Evolutionary conservation across 352 stramenopile species (phyloP).

Genomic region (Elongisporangium senticosum): DNA sequence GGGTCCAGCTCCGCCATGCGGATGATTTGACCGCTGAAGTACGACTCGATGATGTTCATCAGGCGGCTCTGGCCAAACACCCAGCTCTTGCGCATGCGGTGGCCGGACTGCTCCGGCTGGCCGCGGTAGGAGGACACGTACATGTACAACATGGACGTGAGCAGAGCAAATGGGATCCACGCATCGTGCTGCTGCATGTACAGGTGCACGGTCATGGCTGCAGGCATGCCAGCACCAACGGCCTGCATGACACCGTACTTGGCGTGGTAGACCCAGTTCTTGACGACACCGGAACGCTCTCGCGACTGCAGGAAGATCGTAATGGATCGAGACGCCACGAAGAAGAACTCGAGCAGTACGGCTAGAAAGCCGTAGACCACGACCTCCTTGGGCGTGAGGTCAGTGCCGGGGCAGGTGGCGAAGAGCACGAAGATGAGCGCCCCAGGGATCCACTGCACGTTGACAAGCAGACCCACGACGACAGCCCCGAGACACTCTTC

Average conservation of each 20-base stretch:
- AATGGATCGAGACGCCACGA: constrained; percentile 53
- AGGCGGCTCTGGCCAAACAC: constrained; percentile 32
- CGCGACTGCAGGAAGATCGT: constrained; percentile 53
- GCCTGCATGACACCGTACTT: constrained; percentile 54
- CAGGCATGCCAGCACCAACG: constrained; percentile 31
- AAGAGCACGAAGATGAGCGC: constrained; percentile 51
- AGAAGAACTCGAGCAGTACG: constrained; percentile 37
- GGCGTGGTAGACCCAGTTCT: constrained; percentile 19
- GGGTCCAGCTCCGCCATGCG: constrained; percentile 48
- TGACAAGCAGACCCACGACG: constrained; percentile 42
- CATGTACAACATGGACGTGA: constrained; percentile 52
- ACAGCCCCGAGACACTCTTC: constrained; percentile 53
- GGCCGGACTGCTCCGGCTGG: constrained; percentile 55
- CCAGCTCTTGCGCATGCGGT: constrained; percentile 41
- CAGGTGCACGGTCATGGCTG: constrained; percentile 40
- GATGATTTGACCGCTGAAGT: constrained; percentile 67
- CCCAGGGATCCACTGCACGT: constrained; percentile 62
- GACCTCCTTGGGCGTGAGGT: constrained; percentile 26
- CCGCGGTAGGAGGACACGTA: constrained; percentile 68
- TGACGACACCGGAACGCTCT: constrained; percentile 39
- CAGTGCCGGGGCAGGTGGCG: constrained; percentile 25
- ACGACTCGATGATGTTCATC: constrained; percentile 51
- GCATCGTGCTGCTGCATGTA: constrained; percentile 43
- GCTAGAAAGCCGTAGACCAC: constrained; percentile 33
- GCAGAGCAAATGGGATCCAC: constrained; percentile 27